Evolutionary conservation across 306 rosid species (phyloP).

Genomic region (Medicago lupulina): DNA sequence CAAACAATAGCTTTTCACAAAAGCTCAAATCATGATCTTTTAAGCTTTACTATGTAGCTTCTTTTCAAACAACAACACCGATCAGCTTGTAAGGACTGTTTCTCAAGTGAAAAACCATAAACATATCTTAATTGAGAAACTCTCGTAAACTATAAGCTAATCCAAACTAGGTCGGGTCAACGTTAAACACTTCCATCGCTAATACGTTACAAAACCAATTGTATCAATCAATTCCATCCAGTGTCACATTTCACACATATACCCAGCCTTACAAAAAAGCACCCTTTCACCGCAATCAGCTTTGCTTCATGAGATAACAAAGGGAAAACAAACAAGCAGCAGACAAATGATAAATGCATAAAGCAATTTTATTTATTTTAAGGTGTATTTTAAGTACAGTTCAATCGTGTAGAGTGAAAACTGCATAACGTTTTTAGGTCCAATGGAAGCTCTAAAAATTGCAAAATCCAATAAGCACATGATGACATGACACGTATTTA

Average conservation of each 20-base stretch:
- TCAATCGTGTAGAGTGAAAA: too few species aligned
- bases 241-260: conserved; percentile 13
- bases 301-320: too few species aligned
- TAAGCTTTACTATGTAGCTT: background rate
- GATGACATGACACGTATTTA: too few species aligned
- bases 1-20: background rate
- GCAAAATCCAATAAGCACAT: too few species aligned
- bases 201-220: background rate
- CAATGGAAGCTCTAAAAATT: too few species aligned
- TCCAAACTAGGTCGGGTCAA: conserved; percentile 2
- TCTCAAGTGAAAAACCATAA: background rate
- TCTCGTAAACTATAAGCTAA: background rate
- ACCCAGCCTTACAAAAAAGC: conserved; percentile 4
- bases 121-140: background rate
- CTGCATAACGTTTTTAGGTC: too few species aligned
- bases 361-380: too few species aligned
- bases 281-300: background rate
- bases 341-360: too few species aligned
- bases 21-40: background rate
- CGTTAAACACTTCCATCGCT: background rate
- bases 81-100: background rate
- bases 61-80: background rate
- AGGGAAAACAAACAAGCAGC: too few species aligned
- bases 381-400: too few species aligned
- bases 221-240: conserved; percentile 8